Conservation (phyloP, 2,329 filamentous ascomycete species). For the Lecanicillium sp. region DNA sequence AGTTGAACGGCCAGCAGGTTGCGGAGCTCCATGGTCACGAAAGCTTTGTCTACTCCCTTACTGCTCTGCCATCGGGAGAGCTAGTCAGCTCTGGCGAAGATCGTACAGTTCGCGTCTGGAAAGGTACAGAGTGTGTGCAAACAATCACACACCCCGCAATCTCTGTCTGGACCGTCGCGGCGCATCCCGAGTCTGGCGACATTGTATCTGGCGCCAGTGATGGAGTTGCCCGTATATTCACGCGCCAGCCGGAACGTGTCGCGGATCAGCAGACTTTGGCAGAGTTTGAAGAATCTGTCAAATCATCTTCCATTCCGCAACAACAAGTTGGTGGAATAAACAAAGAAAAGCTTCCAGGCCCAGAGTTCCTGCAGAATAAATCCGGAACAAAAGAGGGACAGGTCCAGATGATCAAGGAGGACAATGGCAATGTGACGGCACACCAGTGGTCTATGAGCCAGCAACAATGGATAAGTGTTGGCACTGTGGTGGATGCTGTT, state of each 20-base stretch:
- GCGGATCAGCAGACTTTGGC: constrained; percentile 61
- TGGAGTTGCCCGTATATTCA: constrained; percentile 76
- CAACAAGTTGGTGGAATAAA: constrained; percentile 79
- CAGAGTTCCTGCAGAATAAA: constrained; percentile 74
- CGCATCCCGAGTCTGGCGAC: constrained; percentile 72
- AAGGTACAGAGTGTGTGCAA: constrained; percentile 72
- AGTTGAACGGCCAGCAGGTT: constrained; percentile 65
- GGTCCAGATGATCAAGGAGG: constrained; percentile 81
- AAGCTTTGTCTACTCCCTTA: constrained; percentile 86
- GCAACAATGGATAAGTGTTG: constrained; percentile 75
- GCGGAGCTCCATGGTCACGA: constrained; percentile 80
- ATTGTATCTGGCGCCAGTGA: constrained; percentile 94
- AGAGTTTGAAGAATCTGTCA: constrained; percentile 75
- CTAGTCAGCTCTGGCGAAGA: constrained; percentile 90
- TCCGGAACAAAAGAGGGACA: constrained; percentile 94
- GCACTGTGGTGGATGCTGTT: constrained; percentile 86
- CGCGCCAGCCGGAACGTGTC: constrained; percentile 57
- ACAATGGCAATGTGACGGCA: constrained; percentile 73
- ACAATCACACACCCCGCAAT: constrained; percentile 96
- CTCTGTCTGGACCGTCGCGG: constrained; percentile 91
- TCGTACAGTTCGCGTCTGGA: constrained; percentile 87
- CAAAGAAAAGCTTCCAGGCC: constrained; percentile 83
- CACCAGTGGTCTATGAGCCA: constrained; percentile 74
- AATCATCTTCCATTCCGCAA: constrained; percentile 76
- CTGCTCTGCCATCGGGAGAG: constrained; percentile 71